A percentile compares a stretch with the other conserved stretches of the same genome.
phyloP scores from a whole-genome alignment of 495 filamentous ascomycete genomes.

The Bathelium albidoporum region DNA sequence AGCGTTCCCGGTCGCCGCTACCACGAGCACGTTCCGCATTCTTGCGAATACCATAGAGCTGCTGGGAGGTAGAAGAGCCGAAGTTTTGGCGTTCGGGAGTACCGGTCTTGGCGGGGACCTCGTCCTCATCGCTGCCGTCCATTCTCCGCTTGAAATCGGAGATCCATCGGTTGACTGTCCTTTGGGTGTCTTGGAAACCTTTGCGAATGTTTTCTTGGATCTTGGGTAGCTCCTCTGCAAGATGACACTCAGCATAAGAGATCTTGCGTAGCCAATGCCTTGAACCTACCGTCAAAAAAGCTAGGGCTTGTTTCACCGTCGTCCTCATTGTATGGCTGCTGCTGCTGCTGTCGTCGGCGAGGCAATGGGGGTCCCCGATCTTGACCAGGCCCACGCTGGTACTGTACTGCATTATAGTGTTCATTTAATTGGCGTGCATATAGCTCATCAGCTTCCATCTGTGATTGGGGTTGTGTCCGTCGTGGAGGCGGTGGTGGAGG shows the following conservation, averaged over 20 bases:
- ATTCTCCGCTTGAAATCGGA: conserved; percentile 80
- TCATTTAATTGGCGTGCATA: conserved; percentile 91
- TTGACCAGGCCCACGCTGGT: conserved; percentile 15
- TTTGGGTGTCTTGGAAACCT: conserved; percentile 90
- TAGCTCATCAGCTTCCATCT: conserved; percentile 78
- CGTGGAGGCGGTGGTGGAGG: conserved; percentile 31
- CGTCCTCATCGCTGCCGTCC: conserved; percentile 66
- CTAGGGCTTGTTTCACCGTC: conserved; percentile 52
- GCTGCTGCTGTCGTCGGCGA: conserved; percentile 12
- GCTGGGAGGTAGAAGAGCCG: conserved; percentile 30
- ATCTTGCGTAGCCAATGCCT: neutral
- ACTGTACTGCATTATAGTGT: conserved; percentile 60
- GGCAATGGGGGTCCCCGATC: conserved; percentile 33
- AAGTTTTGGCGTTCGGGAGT: conserved; percentile 34
- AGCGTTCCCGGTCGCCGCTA: conserved; percentile 76
- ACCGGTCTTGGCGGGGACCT: conserved; percentile 29
- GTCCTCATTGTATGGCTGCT: conserved; percentile 37
- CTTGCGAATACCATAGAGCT: conserved; percentile 43
- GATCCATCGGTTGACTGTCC: conserved; percentile 87
- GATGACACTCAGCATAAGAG: conserved; percentile 10
- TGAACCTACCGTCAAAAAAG: conserved; percentile 67
- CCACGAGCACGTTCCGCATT: conserved; percentile 48
- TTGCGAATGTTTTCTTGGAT: conserved; percentile 91
- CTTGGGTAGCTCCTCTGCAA: conserved; percentile 75
- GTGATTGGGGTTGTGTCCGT: conserved; percentile 45